Conservation (phyloP, 1,139 yeast genomes). For the Chernovozyma aurita region DNA sequence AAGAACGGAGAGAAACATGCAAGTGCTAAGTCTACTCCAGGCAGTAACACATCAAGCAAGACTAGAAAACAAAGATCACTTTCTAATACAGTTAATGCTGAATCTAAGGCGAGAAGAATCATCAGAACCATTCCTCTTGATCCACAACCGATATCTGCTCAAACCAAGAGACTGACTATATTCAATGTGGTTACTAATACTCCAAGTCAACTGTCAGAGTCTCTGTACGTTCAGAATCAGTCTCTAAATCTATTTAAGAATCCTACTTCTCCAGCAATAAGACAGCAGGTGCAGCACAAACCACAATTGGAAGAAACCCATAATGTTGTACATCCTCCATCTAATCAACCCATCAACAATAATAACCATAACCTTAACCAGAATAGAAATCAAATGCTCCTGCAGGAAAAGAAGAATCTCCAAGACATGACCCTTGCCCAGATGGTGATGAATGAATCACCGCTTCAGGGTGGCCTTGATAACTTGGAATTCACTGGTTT, state of each 20-base stretch:
- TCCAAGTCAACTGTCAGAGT: slow-evolving; percentile 2
- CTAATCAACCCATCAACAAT: slow-evolving; percentile 3
- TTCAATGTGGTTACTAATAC: slow-evolving; percentile 34
- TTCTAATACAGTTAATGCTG: slow-evolving; percentile 56
- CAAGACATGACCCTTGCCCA: slow-evolving; percentile 3
- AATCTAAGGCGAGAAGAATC: slow-evolving; percentile 65
- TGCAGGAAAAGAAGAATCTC: not conserved
- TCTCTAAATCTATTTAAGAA: slow-evolving; percentile 2
- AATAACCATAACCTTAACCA: slow-evolving; percentile 3
- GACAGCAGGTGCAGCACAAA: not conserved
- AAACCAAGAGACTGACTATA: slow-evolving; percentile 31
- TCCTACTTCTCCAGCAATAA: not conserved
- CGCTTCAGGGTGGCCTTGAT: slow-evolving; percentile 27
- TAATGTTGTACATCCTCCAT: too few relatives aligned
- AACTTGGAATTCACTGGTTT: slow-evolving; percentile 30
- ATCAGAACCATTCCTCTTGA: slow-evolving; percentile 76
- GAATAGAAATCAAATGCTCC: not conserved
- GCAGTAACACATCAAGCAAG: slow-evolving; percentile 29
- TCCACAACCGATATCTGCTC: slow-evolving; percentile 64
- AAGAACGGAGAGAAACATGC: slow-evolving; percentile 11
- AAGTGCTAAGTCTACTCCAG: slow-evolving; percentile 37
- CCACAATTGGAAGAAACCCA: slow-evolving; percentile 2
- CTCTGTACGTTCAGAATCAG: slow-evolving; percentile 1
- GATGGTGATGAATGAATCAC: slow-evolving; percentile 24
- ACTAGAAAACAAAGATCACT: slow-evolving; percentile 43